Evolutionary conservation across 495 filamentous ascomycete genomes (phyloP), one percentile per base, ranked within the genome.

Genomic region (Venustampulla echinocandica): DNA sequence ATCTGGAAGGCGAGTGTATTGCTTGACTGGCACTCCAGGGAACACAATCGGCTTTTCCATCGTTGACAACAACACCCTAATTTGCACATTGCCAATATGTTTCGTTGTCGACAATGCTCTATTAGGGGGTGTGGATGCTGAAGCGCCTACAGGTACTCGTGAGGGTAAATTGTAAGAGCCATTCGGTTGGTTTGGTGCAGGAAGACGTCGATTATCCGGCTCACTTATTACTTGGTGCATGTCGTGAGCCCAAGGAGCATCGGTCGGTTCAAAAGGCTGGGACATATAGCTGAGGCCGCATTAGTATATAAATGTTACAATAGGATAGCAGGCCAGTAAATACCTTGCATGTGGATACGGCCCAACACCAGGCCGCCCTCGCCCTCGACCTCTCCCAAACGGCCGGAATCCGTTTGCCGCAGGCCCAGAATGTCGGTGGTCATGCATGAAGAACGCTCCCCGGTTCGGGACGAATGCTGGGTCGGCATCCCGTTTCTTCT

Each of bases 401-500:
- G 81, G 81, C 40, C 82, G 71, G 52, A 86, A 86, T 30, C 82
- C 82, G 59, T 90, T 92, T 20, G 80, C 73, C 40, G 80, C 81
- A 17, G 82, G 73, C 25, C 83, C 84, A 24, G 77, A 72, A 42
- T 85, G 79, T 49, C 90, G 77, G 54, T 94, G 88, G 61, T 98
- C 92, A 64, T 98, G 92, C 71, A 97, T 81, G 70, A 96, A 98
- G 71, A 98, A 98, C 43, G 81, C 83, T 19, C 92, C 92, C 41
- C 93, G 76, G 56, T 93, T 97, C 43, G 92, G 92, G 25, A 97
- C 89, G 63, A 95, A 94, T 23, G 90, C 81, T 34, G 92, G 92
- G 66, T 96, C 87, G 50, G 85, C 81, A 58, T 90, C 89, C 52
- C 85, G 76, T 61, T 84, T 83, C 67, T 85, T 86, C 61, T 80